Percentiles rank a stretch among this genome's conserved stretches.
Evolutionary conservation across 352 stramenopile genomes (phyloP).

Genomic region (Globisporangium viniferum): DNA sequence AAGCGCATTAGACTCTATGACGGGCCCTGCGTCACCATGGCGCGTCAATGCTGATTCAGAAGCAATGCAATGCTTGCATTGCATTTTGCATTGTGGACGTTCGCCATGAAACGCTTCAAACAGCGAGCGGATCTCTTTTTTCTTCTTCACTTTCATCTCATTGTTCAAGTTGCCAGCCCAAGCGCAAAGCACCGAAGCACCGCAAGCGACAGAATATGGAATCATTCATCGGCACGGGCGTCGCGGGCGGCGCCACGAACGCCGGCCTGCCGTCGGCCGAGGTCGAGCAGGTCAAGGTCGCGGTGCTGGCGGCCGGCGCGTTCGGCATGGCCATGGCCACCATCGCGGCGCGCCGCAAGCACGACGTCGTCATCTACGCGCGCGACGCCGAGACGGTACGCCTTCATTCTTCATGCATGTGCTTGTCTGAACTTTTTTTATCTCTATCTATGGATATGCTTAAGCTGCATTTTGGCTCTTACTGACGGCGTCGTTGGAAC

Average conservation of each 20-base stretch:
- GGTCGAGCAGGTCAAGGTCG: conserved; percentile 78
- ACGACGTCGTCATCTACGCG: conserved; percentile 92
- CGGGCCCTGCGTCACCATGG: background rate
- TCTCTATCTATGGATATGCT: background rate
- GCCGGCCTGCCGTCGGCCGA: conserved; percentile 67
- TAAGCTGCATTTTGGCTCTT: background rate
- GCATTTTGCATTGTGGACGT: background rate
- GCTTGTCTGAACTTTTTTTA: background rate
- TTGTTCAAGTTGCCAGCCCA: conserved; percentile 15
- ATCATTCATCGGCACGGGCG: conserved; percentile 27
- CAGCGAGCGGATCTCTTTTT: background rate
- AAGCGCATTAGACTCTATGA: background rate
- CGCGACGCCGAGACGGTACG: conserved; percentile 55
- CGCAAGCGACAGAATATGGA: conserved; percentile 31
- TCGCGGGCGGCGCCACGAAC: conserved; percentile 47
- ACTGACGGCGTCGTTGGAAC: background rate
- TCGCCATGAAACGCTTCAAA: background rate
- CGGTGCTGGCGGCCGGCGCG: conserved; percentile 92
- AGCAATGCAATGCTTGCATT: conserved; percentile 1
- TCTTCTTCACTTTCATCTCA: conserved; percentile 1
- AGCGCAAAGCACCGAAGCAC: conserved; percentile 3
- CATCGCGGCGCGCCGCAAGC: conserved; percentile 86
- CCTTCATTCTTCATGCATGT: background rate
- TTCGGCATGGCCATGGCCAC: conserved; percentile 96
- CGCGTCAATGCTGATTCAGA: background rate